Evolutionary conservation across 306 rosid genomes (phyloP), one percentile per base, ranked within the genome.

Genomic region (Cucurbita moschata): DNA sequence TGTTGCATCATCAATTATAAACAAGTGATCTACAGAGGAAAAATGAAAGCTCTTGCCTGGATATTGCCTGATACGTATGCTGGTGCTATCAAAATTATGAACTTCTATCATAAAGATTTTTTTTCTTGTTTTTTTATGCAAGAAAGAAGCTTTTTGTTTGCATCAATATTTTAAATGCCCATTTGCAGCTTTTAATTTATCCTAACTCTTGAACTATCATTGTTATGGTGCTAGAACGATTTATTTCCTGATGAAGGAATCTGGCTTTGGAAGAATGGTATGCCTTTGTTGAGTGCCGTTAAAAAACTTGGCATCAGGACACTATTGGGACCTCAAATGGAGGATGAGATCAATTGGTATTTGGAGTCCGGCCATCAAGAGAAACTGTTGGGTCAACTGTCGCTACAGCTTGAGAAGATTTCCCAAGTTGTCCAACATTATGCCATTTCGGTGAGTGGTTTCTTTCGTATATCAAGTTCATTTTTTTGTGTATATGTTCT

Each of bases 191-290:
- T 62, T 38, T 53, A 15, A 71, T 39, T 5, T 47, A 30, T 37
- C 75, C 43, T 61, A 54, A 56, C 39, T 23, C 56, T 50, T 70
- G 21, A 10, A 15, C 39, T 57, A 1, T 38, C n/a, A 58, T 52
- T 66, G 47, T 44, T 63, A 35, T 38, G 79, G 58, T 85, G 81
- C 87, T 83, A 94, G 99, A 91, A 81, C 75, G 99, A 94, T 88
- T 84, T 94, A 79, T 82, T 91, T 80, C 97, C 99, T 2, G 96
- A 84, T 78, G 97, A 91, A 86, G 96, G 91, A 76, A 83, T 86
- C 78, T 88, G 96, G 97, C 87, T 81, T 65, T 94, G 99, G 99
- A 94, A 84, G 76, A 82, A 84, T 68, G 89, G 97, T 63, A 85
- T 87, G 96, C 99, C 99, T 74, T 80, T 91, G 91, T 79, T 89